Conservation (phyloP, 495 filamentous ascomycete species). For the Aspergillus panamensis region DNA sequence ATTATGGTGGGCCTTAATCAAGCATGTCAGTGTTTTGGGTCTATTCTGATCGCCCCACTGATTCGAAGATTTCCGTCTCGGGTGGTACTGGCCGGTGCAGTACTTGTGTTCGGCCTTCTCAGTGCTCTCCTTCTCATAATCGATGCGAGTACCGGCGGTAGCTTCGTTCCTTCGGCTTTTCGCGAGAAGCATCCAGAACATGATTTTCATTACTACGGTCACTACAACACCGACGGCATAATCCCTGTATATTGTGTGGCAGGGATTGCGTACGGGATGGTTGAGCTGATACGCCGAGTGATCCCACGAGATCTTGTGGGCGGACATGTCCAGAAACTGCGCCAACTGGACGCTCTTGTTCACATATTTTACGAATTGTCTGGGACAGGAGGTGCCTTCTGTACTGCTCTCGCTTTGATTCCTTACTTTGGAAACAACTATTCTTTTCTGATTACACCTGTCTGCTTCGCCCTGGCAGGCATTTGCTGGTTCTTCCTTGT, state of each 20-base stretch:
- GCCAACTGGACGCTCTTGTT: slow-evolving; percentile 42
- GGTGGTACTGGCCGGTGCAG: slow-evolving; percentile 32
- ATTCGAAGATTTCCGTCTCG: slow-evolving; percentile 40
- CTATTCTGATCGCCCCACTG: slow-evolving; percentile 44
- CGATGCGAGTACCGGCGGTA: slow-evolving; percentile 40
- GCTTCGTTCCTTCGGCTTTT: slow-evolving; percentile 26
- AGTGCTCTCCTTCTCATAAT: slow-evolving; percentile 28
- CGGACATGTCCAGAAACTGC: slow-evolving; percentile 41
- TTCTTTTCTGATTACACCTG: slow-evolving; percentile 40
- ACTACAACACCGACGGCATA: slow-evolving; percentile 41
- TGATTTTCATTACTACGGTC: slow-evolving; percentile 37
- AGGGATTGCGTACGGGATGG: slow-evolving; percentile 36
- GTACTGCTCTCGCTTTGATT: slow-evolving; percentile 39
- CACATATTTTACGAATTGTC: slow-evolving; percentile 47
- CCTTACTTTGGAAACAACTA: slow-evolving; percentile 44
- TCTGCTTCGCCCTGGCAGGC: slow-evolving; percentile 36
- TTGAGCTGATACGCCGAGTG: slow-evolving; percentile 44
- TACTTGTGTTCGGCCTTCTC: slow-evolving; percentile 38
- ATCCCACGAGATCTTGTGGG: slow-evolving; percentile 46
- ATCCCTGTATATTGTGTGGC: slow-evolving; percentile 41
- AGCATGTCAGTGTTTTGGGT: slow-evolving; percentile 44
- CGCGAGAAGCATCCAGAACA: slow-evolving; percentile 26
- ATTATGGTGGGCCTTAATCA: slow-evolving; percentile 43
- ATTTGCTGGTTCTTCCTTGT: slow-evolving; percentile 37
- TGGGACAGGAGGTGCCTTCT: slow-evolving; percentile 42